Evolutionary conservation across 495 filamentous ascomycete species (phyloP), one percentile per base, ranked within the genome.

Genomic region (Umbilicaria muhlenbergii): DNA sequence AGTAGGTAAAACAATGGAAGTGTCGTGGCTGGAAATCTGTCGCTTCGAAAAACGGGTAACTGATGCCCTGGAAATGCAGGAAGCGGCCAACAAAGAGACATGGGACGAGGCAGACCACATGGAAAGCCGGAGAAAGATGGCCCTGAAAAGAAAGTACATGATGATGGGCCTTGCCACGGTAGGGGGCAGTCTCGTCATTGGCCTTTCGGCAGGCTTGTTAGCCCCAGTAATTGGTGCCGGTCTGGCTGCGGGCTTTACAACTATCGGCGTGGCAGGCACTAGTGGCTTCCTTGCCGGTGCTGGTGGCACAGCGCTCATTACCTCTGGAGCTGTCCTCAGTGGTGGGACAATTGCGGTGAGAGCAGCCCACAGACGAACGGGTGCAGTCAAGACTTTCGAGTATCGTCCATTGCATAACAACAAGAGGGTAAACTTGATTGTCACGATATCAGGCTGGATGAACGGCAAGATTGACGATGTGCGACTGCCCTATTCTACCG

Each of bases 151-250:
- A 47, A 81, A 85, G 41, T 86, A 87, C 51, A 78, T 94, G 62
- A 80, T 95, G 66, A 94, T 99, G 87, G 91, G 91, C 3, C 68
- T 99, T 18, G 92, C 92, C 39, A 99, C 91, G 0, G 92, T 96
- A 32, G 91, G 91, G 50, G 91, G 91, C 42, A 82, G 88, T 37
- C 68, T 99, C 2, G 89, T 99, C 45, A 99, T 99, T 61, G 91
- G 91, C 37, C 71, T 99, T 38, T 94, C 86, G 7, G 91, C 89
- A 28, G 91, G 91, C 39, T 64, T 95, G 34, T 67, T 95, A 36
- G 91, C 92, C 17, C 91, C 91, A 17, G 76, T 95, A 33, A 99
- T 99, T 54, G 92, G 92, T 43, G 83, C 86, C 36, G 91, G 92
- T 51, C 73, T 99, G 51, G 91, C 88, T 7, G 88, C 88, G 15